phyloP scores from a whole-genome alignment of 1,284 basidiomycete genomes.

The Xerocomus minutiporus region DNA sequence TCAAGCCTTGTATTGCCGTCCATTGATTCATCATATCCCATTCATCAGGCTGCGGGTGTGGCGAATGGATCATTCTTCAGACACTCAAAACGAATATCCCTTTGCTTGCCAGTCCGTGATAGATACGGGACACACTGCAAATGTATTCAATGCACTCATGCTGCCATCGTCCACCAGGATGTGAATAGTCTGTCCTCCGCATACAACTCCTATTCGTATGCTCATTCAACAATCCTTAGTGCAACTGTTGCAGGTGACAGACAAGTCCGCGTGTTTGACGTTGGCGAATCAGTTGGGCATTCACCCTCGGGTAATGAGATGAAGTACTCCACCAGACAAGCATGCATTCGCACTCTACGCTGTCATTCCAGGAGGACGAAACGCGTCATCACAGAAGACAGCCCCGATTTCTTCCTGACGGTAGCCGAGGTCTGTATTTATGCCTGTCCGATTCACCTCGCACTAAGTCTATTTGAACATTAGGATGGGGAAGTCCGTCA shows the following conservation, averaged over 20 bases:
- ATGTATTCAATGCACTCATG: slow-evolving; percentile 87
- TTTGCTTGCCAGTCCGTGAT: slow-evolving; percentile 63
- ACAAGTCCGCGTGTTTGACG: slow-evolving; percentile 80
- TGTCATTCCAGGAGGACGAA: slow-evolving; percentile 76
- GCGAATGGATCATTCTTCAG: slow-evolving; percentile 45
- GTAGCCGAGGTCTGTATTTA: slow-evolving; percentile 65
- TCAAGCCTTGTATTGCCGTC: slow-evolving; percentile 17
- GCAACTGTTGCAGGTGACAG: slow-evolving; percentile 77
- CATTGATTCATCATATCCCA: slow-evolving; percentile 19
- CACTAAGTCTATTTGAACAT: slow-evolving; percentile 5
- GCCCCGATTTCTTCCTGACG: slow-evolving; percentile 79
- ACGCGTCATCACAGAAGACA: slow-evolving; percentile 78
- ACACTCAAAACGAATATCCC: slow-evolving; percentile 42
- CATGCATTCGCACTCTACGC: slow-evolving; percentile 50
- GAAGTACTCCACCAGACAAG: slow-evolving; percentile 42
- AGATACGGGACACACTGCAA: slow-evolving; percentile 75
- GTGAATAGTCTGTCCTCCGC: slow-evolving; percentile 36
- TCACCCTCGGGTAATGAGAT: slow-evolving; percentile 34
- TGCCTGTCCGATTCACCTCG: background rate
- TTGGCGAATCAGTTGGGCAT: slow-evolving; percentile 46
- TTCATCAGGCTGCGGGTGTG: slow-evolving; percentile 60
- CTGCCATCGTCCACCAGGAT: slow-evolving; percentile 70
- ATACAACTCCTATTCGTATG: background rate
- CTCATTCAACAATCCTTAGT: slow-evolving; percentile 35
- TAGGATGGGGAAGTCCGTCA: slow-evolving; percentile 76